phyloP scores from a whole-genome alignment of 2,329 filamentous ascomycete genomes.

The Xylariaceae sp. region DNA sequence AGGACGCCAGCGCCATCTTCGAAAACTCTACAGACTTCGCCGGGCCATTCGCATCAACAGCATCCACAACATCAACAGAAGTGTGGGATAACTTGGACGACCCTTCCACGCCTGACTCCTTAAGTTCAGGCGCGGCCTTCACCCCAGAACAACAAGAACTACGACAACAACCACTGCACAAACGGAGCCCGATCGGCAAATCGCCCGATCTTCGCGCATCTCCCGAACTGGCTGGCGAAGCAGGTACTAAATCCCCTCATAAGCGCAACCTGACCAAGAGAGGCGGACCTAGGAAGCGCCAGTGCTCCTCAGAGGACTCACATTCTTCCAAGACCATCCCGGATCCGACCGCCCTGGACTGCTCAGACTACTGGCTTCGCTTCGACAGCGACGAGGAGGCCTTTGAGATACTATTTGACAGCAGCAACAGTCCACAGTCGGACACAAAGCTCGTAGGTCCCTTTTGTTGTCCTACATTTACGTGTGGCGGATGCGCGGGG shows the following conservation, averaged over 20 bases:
- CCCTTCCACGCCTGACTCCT: constrained; percentile 28
- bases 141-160: constrained; percentile 9
- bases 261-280: constrained; percentile 28
- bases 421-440: constrained; percentile 17
- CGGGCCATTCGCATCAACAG: constrained; percentile 29
- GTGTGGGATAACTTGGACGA: constrained; percentile 32
- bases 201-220: constrained; percentile 28
- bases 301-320: constrained; percentile 28
- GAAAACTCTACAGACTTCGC: constrained; percentile 31
- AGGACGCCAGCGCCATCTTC: constrained; percentile 31
- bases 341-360: constrained; percentile 31
- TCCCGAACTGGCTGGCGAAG: constrained; percentile 21
- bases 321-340: constrained; percentile 23
- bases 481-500: constrained; percentile 13
- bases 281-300: constrained; percentile 27
- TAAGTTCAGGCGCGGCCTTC: constrained; percentile 27
- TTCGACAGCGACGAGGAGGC: constrained; percentile 35
- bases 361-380: constrained; percentile 34
- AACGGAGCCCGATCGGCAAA: constrained; percentile 26
- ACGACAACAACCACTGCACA: constrained; percentile 14
- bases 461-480: constrained; percentile 15
- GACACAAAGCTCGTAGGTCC: constrained; percentile 27
- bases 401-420: constrained; percentile 23
- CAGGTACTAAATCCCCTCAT: constrained; percentile 21
- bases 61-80: constrained; percentile 19